These are phyloP conservation scores for Puccinellia tenuiflora DNA, from an alignment of 176 grass and related monocot species.

Conservation along the genomic window DNA sequence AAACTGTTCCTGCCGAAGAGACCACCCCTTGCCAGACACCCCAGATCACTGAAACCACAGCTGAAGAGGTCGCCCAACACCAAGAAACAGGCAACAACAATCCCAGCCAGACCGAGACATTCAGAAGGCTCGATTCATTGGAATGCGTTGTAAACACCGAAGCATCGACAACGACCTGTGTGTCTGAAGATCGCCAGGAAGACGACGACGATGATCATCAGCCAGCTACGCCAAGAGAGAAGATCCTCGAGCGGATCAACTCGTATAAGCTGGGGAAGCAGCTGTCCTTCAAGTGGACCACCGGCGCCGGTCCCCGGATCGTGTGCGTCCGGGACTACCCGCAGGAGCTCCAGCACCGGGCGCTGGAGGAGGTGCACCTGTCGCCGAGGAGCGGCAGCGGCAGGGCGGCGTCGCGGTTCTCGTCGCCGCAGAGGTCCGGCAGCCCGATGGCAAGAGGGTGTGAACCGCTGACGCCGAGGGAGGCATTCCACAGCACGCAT, in stretches of 20 bases:
- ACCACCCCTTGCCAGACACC: not conserved
- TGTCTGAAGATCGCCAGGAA: constrained; percentile 10
- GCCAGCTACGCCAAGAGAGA: constrained; percentile 40
- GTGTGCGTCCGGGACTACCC: constrained; percentile 90
- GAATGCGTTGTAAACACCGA: not conserved
- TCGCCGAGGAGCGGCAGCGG: constrained; percentile 55
- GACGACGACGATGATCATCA: constrained; percentile 13
- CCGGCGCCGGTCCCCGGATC: constrained; percentile 85
- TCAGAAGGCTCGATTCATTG: constrained; percentile 1
- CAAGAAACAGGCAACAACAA: not conserved
- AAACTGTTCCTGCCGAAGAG: constrained; percentile 12
- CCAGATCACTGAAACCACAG: not conserved
- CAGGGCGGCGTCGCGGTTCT: constrained; percentile 35
- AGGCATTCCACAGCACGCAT: constrained; percentile 35
- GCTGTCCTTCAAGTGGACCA: constrained; percentile 86
- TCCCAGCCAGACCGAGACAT: not conserved
- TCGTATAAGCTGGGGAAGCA: constrained; percentile 81
- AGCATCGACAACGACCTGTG: not conserved
- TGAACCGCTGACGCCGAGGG: constrained; percentile 31
- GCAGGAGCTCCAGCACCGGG: constrained; percentile 70
- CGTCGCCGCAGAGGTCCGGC: constrained; percentile 32
- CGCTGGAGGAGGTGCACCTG: constrained; percentile 67
- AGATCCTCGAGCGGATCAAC: constrained; percentile 62
- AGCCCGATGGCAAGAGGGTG: constrained; percentile 41
- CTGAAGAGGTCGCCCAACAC: not conserved